phyloP scores from a whole-genome alignment of 148 eudicot genomes.

The Chenopodium album region DNA sequence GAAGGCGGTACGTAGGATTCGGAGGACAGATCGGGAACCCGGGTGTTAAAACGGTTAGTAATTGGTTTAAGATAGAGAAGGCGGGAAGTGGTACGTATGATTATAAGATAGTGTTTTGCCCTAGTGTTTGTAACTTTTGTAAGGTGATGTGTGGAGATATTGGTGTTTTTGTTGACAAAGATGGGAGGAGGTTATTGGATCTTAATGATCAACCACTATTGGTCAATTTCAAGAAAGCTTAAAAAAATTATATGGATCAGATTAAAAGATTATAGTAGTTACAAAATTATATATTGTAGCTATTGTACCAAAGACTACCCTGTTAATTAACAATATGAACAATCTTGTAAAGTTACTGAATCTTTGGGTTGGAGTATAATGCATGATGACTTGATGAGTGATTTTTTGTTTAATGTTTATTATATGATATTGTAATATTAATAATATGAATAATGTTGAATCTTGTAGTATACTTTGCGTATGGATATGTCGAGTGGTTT shows the following conservation, averaged over 20 bases:
- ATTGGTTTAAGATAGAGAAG: slow-evolving; percentile 56
- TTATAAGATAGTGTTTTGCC: slow-evolving; percentile 57
- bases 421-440: too few relatives aligned
- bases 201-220: slow-evolving; percentile 24
- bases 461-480: too few relatives aligned
- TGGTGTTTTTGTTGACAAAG: slow-evolving; percentile 34
- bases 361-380: too few relatives aligned
- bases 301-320: too few relatives aligned
- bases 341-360: too few relatives aligned
- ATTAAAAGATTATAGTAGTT: too few relatives aligned
- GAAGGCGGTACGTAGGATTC: slow-evolving; percentile 41
- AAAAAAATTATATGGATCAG: background rate
- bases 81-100: slow-evolving; percentile 21
- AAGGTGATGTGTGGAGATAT: slow-evolving; percentile 50
- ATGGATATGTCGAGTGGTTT: too few relatives aligned
- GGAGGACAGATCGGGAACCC: slow-evolving; percentile 39
- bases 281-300: too few relatives aligned
- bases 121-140: slow-evolving; percentile 49
- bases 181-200: slow-evolving; percentile 30
- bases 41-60: slow-evolving; percentile 32
- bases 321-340: too few relatives aligned
- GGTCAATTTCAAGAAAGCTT: slow-evolving; percentile 32
- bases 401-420: too few relatives aligned
- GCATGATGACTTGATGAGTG: too few relatives aligned
- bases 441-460: too few relatives aligned